Evolutionary conservation across 2,329 filamentous ascomycete genomes (phyloP).

Genomic region (Neospermospora avenae): DNA sequence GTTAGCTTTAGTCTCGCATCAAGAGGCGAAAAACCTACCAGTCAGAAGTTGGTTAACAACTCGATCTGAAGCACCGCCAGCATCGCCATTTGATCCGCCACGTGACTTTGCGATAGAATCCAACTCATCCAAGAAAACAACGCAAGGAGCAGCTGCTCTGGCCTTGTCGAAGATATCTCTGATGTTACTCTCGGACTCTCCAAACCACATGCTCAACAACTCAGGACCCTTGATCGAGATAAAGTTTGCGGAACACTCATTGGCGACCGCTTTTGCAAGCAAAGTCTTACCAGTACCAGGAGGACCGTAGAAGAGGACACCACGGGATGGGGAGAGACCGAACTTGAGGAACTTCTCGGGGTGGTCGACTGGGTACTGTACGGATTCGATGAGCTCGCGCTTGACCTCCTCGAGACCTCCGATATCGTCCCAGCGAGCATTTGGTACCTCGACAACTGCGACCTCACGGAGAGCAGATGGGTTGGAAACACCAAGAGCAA

Average conservation of each 20-base stretch:
- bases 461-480: constrained; percentile 98
- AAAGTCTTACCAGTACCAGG: constrained; percentile 99
- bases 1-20: constrained; percentile 41
- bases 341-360: constrained; percentile 99
- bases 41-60: constrained; percentile 99
- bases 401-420: constrained; percentile 98
- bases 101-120: constrained; percentile 99
- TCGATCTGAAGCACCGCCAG: constrained; percentile 96
- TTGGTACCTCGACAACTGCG: constrained; percentile 97
- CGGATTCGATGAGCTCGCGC: constrained; percentile 97
- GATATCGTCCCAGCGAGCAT: constrained; percentile 99
- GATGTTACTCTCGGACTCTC: constrained; percentile 99
- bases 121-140: constrained; percentile 97
- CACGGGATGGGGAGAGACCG: constrained; percentile 92
- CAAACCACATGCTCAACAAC: constrained; percentile 99
- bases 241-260: constrained; percentile 99
- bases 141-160: constrained; percentile 92
- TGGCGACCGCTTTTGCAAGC: constrained; percentile 98
- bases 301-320: constrained; percentile 98
- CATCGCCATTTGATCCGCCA: constrained; percentile 93
- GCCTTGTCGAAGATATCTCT: constrained; percentile 99
- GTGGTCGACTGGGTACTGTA: constrained; percentile 98
- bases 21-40: constrained; percentile 52
- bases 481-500: constrained; percentile 96
- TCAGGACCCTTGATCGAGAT: constrained; percentile 99